Evolutionary conservation across 495 filamentous ascomycete genomes (phyloP), one percentile per base, ranked within the genome.

Genomic region (Xylaria sp.): DNA sequence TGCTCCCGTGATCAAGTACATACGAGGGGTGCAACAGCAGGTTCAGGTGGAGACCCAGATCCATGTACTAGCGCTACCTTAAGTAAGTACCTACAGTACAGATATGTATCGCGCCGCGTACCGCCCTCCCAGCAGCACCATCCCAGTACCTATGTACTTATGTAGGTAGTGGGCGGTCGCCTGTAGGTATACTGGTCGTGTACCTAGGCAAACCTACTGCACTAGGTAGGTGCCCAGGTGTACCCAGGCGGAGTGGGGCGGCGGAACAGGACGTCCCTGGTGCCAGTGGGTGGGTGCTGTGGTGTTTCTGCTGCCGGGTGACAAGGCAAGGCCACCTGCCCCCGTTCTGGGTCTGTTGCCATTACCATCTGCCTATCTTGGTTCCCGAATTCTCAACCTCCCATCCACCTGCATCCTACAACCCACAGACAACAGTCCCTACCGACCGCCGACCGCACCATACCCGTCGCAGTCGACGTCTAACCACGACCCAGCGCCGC

Each of bases 311-410:
- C 44, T 59, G 55, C 44, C 48, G 61, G 68, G 58, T 70, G 68
- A 70, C 68, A 70, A 70, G 68, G 46, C 68, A 63, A 70, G 69
- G 48, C 69, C 69, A 59, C 40, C 69, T 71, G 69, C 69, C 69
- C 69, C 69, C 48, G 46, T 70, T 57, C 15, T 61, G 61, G 19
- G 41, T 48, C 41, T 48, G 58, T 61, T 61, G 40, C 67, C 65
- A 68, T 64, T 53, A n/a, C 69, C 68, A 33, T 50, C 67, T 68
- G 46, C 53, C 53, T 68, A 48, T 59, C 66, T 68, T 43, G 66
- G 66, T 62, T 61, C 64, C 61, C 69, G 68, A 61, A 70, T 70
- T 65, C 68, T 70, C 68, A 70, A 71, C 69, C 66, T 68, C 66
- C 21, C 65, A 67, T 55, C 33, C 46, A 53, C 26, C 53, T 44